phyloP scores from a whole-genome alignment of 78 protist species.

The Creolimax fragrantissima region DNA sequence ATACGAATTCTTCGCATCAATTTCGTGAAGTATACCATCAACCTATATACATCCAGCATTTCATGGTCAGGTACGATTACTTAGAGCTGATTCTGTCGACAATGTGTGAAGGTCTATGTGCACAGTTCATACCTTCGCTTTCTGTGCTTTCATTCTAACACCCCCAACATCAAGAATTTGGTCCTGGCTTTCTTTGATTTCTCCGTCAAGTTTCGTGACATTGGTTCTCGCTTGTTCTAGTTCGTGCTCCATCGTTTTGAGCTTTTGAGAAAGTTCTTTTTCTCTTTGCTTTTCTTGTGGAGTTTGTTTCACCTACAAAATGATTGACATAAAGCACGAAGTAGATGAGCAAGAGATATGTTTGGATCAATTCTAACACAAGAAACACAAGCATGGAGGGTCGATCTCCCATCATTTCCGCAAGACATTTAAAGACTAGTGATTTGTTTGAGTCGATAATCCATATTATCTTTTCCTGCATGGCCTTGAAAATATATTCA shows the following conservation, averaged over 20 bases:
- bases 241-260: neutral
- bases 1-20: neutral
- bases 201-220: neutral
- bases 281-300: conserved; percentile 10
- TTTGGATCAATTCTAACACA: too few species aligned
- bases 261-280: neutral
- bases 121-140: conserved; percentile 45
- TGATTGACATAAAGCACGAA: too few species aligned
- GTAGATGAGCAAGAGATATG: too few species aligned
- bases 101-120: neutral
- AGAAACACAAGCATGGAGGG: too few species aligned
- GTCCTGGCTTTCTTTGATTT: conserved; percentile 36
- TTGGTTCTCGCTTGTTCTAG: neutral
- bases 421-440: too few species aligned
- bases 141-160: conserved; percentile 17
- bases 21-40: neutral
- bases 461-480: too few species aligned
- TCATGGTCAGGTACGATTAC: neutral
- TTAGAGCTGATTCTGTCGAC: neutral
- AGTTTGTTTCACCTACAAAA: neutral
- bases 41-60: too few species aligned
- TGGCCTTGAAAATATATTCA: too few species aligned
- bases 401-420: too few species aligned
- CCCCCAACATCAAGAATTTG: conserved; percentile 60
- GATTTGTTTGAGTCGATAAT: too few species aligned